Evolutionary conservation across 2,329 filamentous ascomycete species (phyloP), one percentile per base, ranked within the genome.

Genomic region (Cladophialophora yegresii): DNA sequence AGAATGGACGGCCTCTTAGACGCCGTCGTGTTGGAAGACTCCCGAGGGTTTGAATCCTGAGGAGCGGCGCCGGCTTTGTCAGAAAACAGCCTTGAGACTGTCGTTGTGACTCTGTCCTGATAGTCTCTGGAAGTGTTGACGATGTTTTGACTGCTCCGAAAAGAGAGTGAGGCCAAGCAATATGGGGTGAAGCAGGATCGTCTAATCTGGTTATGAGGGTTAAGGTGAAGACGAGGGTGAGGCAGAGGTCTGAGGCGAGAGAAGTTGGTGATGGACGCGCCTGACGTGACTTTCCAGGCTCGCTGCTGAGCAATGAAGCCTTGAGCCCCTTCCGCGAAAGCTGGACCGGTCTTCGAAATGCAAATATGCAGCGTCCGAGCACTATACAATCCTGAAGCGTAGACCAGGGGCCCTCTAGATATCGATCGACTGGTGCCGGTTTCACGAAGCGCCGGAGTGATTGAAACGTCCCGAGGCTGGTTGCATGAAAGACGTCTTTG

Each of bases 61-160:
- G 65, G 63, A 66, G 65, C 63, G 67, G 70, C 70, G 65, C 69
- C 70, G 66, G 62, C 45, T 70, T 66, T 71, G 65, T 70, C 67
- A 36, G 67, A 65, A 56, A 69, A 71, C 40, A 69, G 58, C 50
- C 62, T 66, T 49, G 69, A 67, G 59, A 70, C 66, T 32, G 69
- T 70, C 66, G 69, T 71, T 53, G 58, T 70, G 69, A 56, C 60
- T 61, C 20, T 53, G 26, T 50, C 49, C 16, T 36, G 54, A 43
- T 45, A 33, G 54, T 57, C 16, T 43, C 23, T 51, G 12, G 22
- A 54, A 57, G 36, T 51, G 53, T 54, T 56, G 59, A 60, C 58
- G 54, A 62, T 28, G 22, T 23, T 54, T 50, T n/a, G 40, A 61
- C n/a, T 22, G 30, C 45, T 43, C 49, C 59, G 33, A 23, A 60